A percentile compares a stretch with the other conserved stretches of the same genome.
phyloP scores from a whole-genome alignment of 345 rosid species.

The Gossypium mustelinum region DNA sequence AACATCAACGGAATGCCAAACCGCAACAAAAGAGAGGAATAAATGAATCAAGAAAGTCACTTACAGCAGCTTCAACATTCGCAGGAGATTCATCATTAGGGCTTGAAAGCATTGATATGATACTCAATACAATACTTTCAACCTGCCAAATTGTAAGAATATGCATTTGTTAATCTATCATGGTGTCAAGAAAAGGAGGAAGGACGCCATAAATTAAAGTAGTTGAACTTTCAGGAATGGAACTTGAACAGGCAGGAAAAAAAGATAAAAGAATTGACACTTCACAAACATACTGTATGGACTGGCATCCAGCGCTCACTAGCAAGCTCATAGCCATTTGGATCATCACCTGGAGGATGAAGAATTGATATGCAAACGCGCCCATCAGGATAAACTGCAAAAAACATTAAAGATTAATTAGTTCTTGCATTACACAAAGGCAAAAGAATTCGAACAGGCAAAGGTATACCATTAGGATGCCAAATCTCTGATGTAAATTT shows the following conservation, averaged over 20 bases:
- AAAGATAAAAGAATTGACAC: background rate
- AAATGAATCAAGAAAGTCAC: constrained; percentile 16
- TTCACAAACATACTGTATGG: constrained; percentile 62
- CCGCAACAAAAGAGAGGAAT: too few relatives aligned
- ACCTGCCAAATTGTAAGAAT: constrained; percentile 40
- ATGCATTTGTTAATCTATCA: background rate
- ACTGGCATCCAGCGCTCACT: constrained; percentile 97
- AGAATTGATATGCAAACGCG: constrained; percentile 96
- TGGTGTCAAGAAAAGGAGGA: background rate
- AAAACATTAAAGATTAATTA: constrained; percentile 9
- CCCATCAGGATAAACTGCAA: constrained; percentile 82
- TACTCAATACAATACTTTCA: constrained; percentile 83
- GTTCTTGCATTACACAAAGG: background rate
- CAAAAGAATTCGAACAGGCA: background rate
- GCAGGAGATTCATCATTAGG: constrained; percentile 96
- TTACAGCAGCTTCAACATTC: constrained; percentile 85
- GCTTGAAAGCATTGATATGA: constrained; percentile 82
- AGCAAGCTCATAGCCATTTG: constrained; percentile 96
- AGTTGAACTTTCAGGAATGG: background rate
- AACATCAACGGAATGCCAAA: too few relatives aligned
- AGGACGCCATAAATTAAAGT: background rate
- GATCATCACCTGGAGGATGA: constrained; percentile 99
- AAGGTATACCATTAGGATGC: constrained; percentile 88
- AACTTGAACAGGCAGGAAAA: background rate
- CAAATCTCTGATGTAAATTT: constrained; percentile 90